Evolutionary conservation across 2,329 filamentous ascomycete species (phyloP), one percentile per base, ranked within the genome.

Genomic region (Cryphonectria parasitica): DNA sequence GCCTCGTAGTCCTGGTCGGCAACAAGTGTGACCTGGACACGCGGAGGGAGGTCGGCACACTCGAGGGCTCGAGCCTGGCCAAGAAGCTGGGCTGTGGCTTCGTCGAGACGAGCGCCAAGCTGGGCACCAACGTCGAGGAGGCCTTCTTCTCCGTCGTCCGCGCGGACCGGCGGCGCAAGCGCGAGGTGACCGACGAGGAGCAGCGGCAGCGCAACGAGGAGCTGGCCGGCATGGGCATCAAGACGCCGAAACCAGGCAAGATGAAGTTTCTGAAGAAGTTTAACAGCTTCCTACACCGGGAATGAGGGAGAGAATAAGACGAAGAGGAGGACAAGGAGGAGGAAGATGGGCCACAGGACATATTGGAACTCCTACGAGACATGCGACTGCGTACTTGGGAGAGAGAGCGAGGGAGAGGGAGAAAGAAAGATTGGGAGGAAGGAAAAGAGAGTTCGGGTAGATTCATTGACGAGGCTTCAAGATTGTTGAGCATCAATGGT

Each of bases 21-120:
- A 72, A 72, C 71, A 72, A 72, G 64, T 70, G 68, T 28, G 71
- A 72, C 60, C 68, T 72, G 34, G 68, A 72, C 61, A 64, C 69
- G 45, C 66, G 69, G 65, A 63, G 71, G 64, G 60, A 63, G 13
- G 68, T 72, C 52, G 71, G 71, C 60, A 72, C 69, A 54, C 69
- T 64, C 52, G 71, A 72, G 54, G 71, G 68, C 19, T 67, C 65
- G 65, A 65, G 45, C 52, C 56, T 72, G 41, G 65, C 71, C 31
- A 70, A 72, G 68, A 70, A 63, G 65, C 71, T 72, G 43, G 71
- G 71, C n/a, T 72, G 71, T n/a, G 52, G 61, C 68, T 72, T 72
- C 71, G 54, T 72, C 68, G 71, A 72, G 64, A 72, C 71, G 60
- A 72, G 71, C 22, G 71, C 71, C 22, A 72, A 72, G 71, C 66